Evolutionary conservation across 352 stramenopile species (phyloP).

Genomic region (Globisporangium cederbergense): DNA sequence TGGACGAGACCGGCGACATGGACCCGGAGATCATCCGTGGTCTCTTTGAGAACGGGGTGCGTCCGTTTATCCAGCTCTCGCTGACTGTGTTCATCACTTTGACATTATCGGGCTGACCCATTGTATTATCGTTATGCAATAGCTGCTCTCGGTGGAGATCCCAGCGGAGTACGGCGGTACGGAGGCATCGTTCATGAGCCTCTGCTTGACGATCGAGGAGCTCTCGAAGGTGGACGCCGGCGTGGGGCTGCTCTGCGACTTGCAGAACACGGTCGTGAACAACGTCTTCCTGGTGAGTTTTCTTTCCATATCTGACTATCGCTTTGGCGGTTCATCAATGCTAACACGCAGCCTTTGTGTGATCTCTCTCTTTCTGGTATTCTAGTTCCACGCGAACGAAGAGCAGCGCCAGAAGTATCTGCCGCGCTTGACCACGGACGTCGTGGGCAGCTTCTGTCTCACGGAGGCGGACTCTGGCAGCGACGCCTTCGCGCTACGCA

Average conservation of each 20-base stretch:
- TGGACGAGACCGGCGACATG: slow-evolving; percentile 91
- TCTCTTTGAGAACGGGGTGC: slow-evolving; percentile 89
- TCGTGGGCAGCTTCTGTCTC: slow-evolving; percentile 94
- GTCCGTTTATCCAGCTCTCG: neutral
- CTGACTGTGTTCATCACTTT: too few relatives aligned
- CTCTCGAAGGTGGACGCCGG: slow-evolving; percentile 93
- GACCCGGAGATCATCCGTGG: slow-evolving; percentile 81
- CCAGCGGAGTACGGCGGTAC: slow-evolving; percentile 89
- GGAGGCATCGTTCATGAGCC: slow-evolving; percentile 92
- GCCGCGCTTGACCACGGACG: slow-evolving; percentile 58
- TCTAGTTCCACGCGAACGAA: slow-evolving; percentile 50
- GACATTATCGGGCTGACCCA: too few relatives aligned
- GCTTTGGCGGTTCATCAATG: too few relatives aligned
- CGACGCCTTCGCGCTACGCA: slow-evolving; percentile 95
- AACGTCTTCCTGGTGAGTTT: slow-evolving; percentile 86
- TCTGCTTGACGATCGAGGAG: slow-evolving; percentile 95
- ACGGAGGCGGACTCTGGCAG: slow-evolving; percentile 91
- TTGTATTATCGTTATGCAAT: neutral
- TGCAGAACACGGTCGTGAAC: slow-evolving; percentile 94
- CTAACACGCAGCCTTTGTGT: neutral
- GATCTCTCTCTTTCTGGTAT: neutral
- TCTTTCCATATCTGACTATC: too few relatives aligned
- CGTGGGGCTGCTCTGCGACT: slow-evolving; percentile 93
- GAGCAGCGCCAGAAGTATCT: slow-evolving; percentile 83
- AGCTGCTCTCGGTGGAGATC: slow-evolving; percentile 94